Evolutionary conservation across 2,329 filamentous ascomycete species (phyloP).

Genomic region (Cercospora sesami): DNA sequence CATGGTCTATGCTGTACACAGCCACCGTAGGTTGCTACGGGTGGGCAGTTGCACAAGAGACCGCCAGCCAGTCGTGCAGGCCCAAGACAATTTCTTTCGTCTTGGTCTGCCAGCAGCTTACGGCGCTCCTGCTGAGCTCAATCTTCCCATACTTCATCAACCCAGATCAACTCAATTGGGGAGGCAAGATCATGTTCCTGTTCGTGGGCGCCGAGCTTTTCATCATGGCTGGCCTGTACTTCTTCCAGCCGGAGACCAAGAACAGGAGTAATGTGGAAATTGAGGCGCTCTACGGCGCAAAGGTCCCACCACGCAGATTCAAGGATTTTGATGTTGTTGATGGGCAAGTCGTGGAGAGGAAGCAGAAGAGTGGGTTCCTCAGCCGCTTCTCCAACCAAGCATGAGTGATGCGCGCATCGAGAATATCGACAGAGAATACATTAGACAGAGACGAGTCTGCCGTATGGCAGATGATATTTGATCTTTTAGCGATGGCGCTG

Average conservation of each 20-base stretch:
- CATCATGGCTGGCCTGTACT: constrained; percentile 38
- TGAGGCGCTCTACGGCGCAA: constrained; percentile 31
- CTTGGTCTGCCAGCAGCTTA: constrained; percentile 38
- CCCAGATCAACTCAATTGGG: constrained; percentile 44
- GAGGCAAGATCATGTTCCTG: constrained; percentile 43
- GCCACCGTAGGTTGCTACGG: constrained; percentile 33
- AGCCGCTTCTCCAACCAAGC: constrained; percentile 26
- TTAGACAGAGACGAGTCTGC: neutral
- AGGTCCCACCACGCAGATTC: constrained; percentile 28
- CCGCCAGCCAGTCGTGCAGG: constrained; percentile 29
- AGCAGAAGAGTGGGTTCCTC: constrained; percentile 23
- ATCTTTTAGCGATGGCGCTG: neutral
- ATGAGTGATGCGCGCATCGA: neutral
- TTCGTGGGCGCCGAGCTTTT: constrained; percentile 42
- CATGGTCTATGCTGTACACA: constrained; percentile 34
- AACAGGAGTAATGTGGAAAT: constrained; percentile 43
- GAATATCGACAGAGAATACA: neutral
- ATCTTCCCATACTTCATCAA: constrained; percentile 45
- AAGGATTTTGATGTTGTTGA: constrained; percentile 29
- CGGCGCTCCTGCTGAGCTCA: constrained; percentile 41
- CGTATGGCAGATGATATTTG: neutral
- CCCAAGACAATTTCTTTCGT: constrained; percentile 35
- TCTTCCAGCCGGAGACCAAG: constrained; percentile 45
- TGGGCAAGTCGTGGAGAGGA: constrained; percentile 29
- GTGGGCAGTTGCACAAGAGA: constrained; percentile 34